These are phyloP conservation scores for Neurospora sp. DNA, from an alignment of 495 filamentous ascomycete species.

Conservation along the genomic window DNA sequence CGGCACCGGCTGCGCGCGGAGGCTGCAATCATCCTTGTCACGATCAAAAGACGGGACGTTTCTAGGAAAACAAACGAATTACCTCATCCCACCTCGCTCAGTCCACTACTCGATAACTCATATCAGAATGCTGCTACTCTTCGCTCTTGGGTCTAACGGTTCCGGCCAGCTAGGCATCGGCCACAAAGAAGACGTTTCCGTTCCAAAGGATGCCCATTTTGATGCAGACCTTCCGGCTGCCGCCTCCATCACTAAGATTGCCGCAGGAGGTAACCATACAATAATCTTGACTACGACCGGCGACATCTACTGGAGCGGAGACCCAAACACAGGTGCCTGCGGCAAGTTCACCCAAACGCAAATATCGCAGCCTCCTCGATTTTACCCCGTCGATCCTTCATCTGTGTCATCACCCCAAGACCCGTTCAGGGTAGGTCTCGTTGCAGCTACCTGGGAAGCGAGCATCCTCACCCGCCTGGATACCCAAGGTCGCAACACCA, in stretches of 20 bases:
- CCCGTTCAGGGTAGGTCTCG: slow-evolving; percentile 16
- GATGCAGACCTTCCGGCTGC: slow-evolving; percentile 5
- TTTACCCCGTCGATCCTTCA: slow-evolving; percentile 14
- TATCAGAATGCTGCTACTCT: slow-evolving; percentile 40
- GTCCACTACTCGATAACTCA: background rate
- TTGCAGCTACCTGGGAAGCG: slow-evolving; percentile 70
- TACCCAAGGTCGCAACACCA: slow-evolving; percentile 22
- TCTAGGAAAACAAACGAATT: background rate
- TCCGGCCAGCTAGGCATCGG: slow-evolving; percentile 78
- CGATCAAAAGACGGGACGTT: background rate
- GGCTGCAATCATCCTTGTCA: background rate
- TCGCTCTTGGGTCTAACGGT: slow-evolving; percentile 86
- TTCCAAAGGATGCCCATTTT: slow-evolving; percentile 52
- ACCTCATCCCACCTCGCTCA: background rate
- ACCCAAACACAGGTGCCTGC: slow-evolving; percentile 45
- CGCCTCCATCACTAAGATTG: slow-evolving; percentile 28
- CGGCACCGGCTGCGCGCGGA: background rate
- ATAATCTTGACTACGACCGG: slow-evolving; percentile 53
- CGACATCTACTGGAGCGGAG: slow-evolving; percentile 52
- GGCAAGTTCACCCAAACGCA: slow-evolving; percentile 20
- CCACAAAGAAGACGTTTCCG: slow-evolving; percentile 61
- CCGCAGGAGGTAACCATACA: slow-evolving; percentile 83
- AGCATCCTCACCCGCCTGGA: slow-evolving; percentile 45
- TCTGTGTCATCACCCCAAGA: slow-evolving; percentile 6
- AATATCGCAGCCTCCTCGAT: slow-evolving; percentile 1